A percentile compares a stretch with the other conserved stretches of the same genome.
Evolutionary conservation across 1,284 basidiomycete genomes (phyloP).

Genomic region (Ustilago vetiveriae): DNA sequence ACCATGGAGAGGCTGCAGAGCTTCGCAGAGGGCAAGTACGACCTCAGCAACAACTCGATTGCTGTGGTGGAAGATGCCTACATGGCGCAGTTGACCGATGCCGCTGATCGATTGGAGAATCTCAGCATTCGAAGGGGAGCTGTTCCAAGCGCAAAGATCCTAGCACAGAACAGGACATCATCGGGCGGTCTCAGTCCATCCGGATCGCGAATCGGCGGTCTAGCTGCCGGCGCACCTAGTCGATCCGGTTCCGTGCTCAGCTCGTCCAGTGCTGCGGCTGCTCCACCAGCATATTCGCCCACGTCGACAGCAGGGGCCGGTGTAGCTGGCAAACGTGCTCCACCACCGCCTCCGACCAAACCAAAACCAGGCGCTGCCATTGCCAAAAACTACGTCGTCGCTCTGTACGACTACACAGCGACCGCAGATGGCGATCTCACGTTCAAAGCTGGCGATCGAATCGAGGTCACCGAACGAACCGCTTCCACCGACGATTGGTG

Average conservation of each 20-base stretch:
- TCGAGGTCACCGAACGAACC: constrained; percentile 88
- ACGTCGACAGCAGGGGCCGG: constrained; percentile 6
- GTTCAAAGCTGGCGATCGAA: constrained; percentile 90
- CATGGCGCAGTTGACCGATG: constrained; percentile 80
- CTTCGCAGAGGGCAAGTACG: constrained; percentile 83
- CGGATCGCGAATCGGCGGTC: constrained; percentile 21
- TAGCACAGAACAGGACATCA: constrained; percentile 31
- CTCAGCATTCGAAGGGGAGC: constrained; percentile 58
- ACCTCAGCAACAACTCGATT: constrained; percentile 75
- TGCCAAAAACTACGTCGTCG: constrained; percentile 80
- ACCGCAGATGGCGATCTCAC: constrained; percentile 82
- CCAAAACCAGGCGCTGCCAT: constrained; percentile 77
- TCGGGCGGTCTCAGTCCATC: constrained; percentile 19
- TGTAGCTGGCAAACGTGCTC: constrained; percentile 75
- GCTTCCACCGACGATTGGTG: constrained; percentile 94
- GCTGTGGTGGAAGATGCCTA: constrained; percentile 77
- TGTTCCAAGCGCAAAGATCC: constrained; percentile 47
- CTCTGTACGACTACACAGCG: constrained; percentile 93
- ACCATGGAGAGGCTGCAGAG: constrained; percentile 90
- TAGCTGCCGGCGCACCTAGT: constrained; percentile 37
- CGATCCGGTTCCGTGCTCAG: constrained; percentile 24
- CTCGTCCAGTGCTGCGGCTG: not conserved
- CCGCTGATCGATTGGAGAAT: constrained; percentile 72
- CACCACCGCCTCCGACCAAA: constrained; percentile 84
- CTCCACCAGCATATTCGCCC: constrained; percentile 31